Evolutionary conservation across 2,329 filamentous ascomycete genomes (phyloP), one percentile per base, ranked within the genome.

Genomic region (Beauveria sp.): DNA sequence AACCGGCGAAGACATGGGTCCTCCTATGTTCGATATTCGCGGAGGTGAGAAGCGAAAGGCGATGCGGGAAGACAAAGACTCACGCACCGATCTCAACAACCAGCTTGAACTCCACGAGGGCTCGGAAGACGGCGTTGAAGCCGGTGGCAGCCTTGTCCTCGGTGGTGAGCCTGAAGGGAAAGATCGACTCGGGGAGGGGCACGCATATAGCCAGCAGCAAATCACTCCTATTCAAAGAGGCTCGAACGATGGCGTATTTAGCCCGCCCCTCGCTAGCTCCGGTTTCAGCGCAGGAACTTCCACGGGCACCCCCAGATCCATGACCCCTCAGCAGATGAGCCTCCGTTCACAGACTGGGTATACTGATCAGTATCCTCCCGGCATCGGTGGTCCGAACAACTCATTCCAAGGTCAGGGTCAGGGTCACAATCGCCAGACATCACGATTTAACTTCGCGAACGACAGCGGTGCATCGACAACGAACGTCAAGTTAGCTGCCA

Each of bases 121-220:
- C 4, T 80, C 80, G 0, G 92, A 96, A 65, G 91, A 90, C 61
- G 88, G 89, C 61, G 85, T 86, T 1, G 92, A 94, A 73, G 89
- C 89, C 66, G 90, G 90, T 51, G 85, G 85, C 16, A 97, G 93
- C 71, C 80, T 94, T 62, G 92, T 96, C 62, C 81, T 97, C 20
- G 93, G 93, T 61, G 93, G 93, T 48, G 93, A 97, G 71, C 93
- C 93, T 0, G 93, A 97, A 71, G 91, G 96, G 66, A 81, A 84
- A 64, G 87, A 91, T 24, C 75, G 76, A 50, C 70, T 73, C 20
- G 77, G 79, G 20, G 82, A 84, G 55, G 74, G 74, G 44, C 77
- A 81, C 66, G 70, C 72, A 52, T 82, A 82, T 46, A 80, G 82
- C 48, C 82, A 84, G 62, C 86, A 91, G 8, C 91, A 92, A 6